Conservation (phyloP, 2,329 filamentous ascomycete genomes). For the Lachnellula hyalina region DNA sequence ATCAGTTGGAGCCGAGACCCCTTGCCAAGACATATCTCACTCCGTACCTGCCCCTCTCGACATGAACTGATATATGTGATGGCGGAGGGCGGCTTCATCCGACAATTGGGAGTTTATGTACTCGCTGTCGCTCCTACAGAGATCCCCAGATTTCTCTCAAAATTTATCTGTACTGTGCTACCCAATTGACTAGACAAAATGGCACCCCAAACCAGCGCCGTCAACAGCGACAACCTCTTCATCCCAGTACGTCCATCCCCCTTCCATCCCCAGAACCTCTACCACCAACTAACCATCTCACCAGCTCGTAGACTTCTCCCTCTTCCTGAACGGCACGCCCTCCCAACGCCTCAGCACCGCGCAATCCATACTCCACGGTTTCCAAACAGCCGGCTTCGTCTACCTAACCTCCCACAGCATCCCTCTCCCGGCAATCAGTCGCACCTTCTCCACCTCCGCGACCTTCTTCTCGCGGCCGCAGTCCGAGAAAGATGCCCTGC, state of each 20-base stretch:
- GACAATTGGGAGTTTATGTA: not conserved
- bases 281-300: slow-evolving; percentile 3
- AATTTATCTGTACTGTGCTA: not conserved
- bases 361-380: slow-evolving; percentile 67
- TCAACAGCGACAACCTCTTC: slow-evolving; percentile 47
- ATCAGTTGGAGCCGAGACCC: not conserved
- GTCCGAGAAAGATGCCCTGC: slow-evolving; percentile 58
- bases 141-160: not conserved
- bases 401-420: slow-evolving; percentile 81
- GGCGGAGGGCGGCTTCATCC: slow-evolving; percentile 6
- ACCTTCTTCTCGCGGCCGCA: slow-evolving; percentile 60
- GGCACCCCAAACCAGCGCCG: slow-evolving; percentile 29
- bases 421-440: slow-evolving; percentile 48
- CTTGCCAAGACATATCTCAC: not conserved
- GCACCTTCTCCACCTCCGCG: slow-evolving; percentile 63
- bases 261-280: not conserved
- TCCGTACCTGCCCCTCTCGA: not conserved
- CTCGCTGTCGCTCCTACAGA: not conserved
- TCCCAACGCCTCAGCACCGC: slow-evolving; percentile 60
- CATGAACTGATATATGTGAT: not conserved
- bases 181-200: slow-evolving; percentile 12
- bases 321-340: slow-evolving; percentile 60
- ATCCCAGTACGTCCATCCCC: slow-evolving; percentile 45
- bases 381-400: slow-evolving; percentile 83
- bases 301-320: slow-evolving; percentile 73